These are phyloP conservation scores for Tagetes patula DNA, from an alignment of 129 eudicot species.

Conservation along the genomic window DNA sequence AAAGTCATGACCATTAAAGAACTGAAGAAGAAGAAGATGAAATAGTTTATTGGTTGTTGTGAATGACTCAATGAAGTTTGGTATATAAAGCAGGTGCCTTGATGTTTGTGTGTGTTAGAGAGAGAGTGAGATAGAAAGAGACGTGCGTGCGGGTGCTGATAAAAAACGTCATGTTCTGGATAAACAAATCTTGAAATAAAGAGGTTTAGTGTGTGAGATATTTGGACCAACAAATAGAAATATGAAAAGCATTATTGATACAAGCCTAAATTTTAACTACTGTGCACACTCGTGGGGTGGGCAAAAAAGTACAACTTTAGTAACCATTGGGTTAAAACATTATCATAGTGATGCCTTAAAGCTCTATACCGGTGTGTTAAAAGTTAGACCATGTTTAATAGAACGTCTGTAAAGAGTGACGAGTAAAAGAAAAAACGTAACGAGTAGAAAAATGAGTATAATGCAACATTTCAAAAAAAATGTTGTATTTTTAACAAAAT, in stretches of 20 bases:
- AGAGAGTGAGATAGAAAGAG: conserved; percentile 22
- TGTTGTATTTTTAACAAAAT: too few relatives aligned
- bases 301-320: background rate
- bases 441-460: too few relatives aligned
- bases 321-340: too few relatives aligned
- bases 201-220: conserved; percentile 16
- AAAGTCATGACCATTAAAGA: conserved; percentile 36
- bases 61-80: conserved; percentile 10
- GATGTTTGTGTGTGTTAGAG: conserved; percentile 22
- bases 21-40: background rate
- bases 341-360: too few relatives aligned
- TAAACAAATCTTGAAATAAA: conserved; percentile 39
- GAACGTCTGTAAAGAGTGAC: too few relatives aligned
- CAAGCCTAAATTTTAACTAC: conserved; percentile 35
- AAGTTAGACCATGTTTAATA: too few relatives aligned
- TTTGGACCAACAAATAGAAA: conserved; percentile 36
- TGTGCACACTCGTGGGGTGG: conserved; percentile 37
- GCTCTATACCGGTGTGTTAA: too few relatives aligned
- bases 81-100: conserved; percentile 30
- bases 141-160: conserved; percentile 41
- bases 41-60: conserved; percentile 18
- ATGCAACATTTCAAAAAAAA: too few relatives aligned
- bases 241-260: conserved; percentile 37
- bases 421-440: too few relatives aligned
- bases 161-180: conserved; percentile 37